Percentiles rank a stretch among this genome's conserved stretches.
These are phyloP conservation scores for Phytophthora tentaculata DNA, from an alignment of 352 stramenopile genomes.

Conservation along the genomic window DNA sequence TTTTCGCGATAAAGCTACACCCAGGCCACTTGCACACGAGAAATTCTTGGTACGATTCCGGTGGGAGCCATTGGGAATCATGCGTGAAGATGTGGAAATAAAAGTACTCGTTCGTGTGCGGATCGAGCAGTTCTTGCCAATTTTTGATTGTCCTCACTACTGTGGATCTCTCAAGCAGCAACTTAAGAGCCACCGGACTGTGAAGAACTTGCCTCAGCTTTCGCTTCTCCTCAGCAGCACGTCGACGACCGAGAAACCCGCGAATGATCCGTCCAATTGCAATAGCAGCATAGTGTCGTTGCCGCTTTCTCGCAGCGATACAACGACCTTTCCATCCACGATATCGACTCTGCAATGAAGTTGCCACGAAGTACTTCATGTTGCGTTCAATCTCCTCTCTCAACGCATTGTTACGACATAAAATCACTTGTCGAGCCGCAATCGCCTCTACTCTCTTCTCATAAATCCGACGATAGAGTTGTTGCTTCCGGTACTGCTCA, in stretches of 20 bases:
- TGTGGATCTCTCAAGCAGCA: slow-evolving; percentile 70
- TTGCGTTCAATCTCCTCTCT: slow-evolving; percentile 77
- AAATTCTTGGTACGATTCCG: slow-evolving; percentile 67
- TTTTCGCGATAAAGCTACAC: slow-evolving; percentile 55
- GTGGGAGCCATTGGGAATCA: slow-evolving; percentile 82
- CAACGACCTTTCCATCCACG: slow-evolving; percentile 67
- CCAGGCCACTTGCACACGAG: slow-evolving; percentile 68
- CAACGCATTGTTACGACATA: slow-evolving; percentile 66
- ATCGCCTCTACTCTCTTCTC: slow-evolving; percentile 59
- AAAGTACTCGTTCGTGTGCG: slow-evolving; percentile 87
- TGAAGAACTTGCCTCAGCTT: slow-evolving; percentile 68
- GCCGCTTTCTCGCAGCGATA: slow-evolving; percentile 34
- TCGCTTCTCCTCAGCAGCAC: slow-evolving; percentile 51
- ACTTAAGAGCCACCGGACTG: slow-evolving; percentile 67
- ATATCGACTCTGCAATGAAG: slow-evolving; percentile 67
- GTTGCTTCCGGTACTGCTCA: slow-evolving; percentile 53
- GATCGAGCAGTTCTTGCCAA: slow-evolving; percentile 82
- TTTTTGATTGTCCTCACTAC: slow-evolving; percentile 67
- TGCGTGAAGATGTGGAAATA: slow-evolving; percentile 85
- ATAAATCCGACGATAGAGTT: slow-evolving; percentile 62
- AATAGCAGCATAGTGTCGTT: slow-evolving; percentile 57
- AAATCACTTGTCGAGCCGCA: slow-evolving; percentile 42
- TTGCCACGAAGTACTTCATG: slow-evolving; percentile 79
- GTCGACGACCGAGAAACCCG: slow-evolving; percentile 52
- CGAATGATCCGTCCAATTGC: slow-evolving; percentile 64